Percentiles rank a stretch among this genome's conserved stretches.
Evolutionary conservation across 169 alveolate genomes (phyloP).

Genomic region (Cryptosporidium muris): DNA sequence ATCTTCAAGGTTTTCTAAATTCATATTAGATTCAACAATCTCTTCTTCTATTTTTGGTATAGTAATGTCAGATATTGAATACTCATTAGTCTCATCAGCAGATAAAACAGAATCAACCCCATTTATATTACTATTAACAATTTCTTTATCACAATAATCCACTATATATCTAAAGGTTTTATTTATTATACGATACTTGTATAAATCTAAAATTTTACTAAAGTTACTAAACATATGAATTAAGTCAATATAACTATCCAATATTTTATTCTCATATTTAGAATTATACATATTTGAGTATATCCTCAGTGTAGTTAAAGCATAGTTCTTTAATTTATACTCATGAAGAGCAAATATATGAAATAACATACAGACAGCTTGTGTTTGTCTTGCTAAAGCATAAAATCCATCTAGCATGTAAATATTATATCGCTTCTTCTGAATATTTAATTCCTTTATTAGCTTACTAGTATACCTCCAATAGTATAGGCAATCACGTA

Average conservation of each 20-base stretch:
- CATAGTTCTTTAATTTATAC: conserved; percentile 20
- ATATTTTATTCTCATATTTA: conserved; percentile 14
- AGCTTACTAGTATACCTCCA: conserved; percentile 54
- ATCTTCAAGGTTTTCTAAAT: too few relatives aligned
- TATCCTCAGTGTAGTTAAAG: conserved; percentile 8
- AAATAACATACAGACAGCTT: conserved; percentile 57
- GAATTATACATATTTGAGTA: background rate
- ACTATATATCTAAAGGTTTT: background rate
- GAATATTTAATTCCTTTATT: conserved; percentile 15
- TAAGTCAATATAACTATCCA: conserved; percentile 18
- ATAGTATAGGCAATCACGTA: conserved; percentile 38
- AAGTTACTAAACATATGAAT: conserved; percentile 14
- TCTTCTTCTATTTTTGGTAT: too few relatives aligned
- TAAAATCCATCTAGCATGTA: conserved; percentile 68
- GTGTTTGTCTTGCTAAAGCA: conserved; percentile 68
- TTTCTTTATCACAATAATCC: background rate
- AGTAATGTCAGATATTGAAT: too few relatives aligned
- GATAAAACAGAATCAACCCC: background rate
- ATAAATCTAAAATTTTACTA: conserved; percentile 12
- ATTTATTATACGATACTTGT: background rate
- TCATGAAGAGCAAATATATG: conserved; percentile 21
- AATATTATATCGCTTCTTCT: conserved; percentile 44
- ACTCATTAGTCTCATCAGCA: too few relatives aligned
- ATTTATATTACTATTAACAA: conserved; percentile 18
- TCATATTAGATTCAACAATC: too few relatives aligned